Percentiles rank a stretch among this genome's conserved stretches.
phyloP scores from a whole-genome alignment of 768 basidiomycete genomes.

The Trichaptum fuscoviolaceum region DNA sequence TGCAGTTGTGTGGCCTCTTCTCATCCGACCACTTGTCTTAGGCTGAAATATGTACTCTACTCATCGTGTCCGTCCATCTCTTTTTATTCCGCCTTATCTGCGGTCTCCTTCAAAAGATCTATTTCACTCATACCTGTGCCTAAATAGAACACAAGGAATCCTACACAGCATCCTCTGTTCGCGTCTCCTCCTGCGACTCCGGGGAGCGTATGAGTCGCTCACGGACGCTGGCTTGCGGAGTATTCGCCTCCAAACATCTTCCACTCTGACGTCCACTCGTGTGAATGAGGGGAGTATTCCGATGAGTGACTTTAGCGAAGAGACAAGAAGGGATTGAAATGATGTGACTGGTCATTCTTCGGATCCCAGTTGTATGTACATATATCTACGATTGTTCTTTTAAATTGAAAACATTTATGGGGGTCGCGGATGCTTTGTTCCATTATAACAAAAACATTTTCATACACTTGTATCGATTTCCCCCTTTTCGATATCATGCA shows the following conservation, averaged over 20 bases:
- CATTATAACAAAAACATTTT: no score
- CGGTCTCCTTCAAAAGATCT: no score
- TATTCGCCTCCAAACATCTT: neutral
- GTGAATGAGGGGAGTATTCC: neutral
- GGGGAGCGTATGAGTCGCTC: neutral
- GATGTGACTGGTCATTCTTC: no score
- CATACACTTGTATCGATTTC: no score
- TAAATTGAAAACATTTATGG: no score
- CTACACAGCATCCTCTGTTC: neutral
- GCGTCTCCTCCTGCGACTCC: neutral
- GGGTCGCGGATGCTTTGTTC: no score
- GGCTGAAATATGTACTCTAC: neutral
- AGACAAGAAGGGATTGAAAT: neutral
- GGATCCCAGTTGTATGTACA: no score
- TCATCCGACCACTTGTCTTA: neutral
- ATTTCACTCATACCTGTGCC: neutral
- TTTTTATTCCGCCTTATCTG: neutral
- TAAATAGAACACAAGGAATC: neutral
- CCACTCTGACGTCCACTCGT: neutral
- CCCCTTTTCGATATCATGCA: no score
- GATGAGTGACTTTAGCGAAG: neutral
- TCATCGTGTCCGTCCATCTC: neutral
- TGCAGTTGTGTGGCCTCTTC: no score
- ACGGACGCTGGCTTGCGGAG: neutral
- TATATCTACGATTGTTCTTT: no score